These are phyloP conservation scores for Capsicum chinense DNA, from an alignment of 257 asterid species.

Conservation along the genomic window DNA sequence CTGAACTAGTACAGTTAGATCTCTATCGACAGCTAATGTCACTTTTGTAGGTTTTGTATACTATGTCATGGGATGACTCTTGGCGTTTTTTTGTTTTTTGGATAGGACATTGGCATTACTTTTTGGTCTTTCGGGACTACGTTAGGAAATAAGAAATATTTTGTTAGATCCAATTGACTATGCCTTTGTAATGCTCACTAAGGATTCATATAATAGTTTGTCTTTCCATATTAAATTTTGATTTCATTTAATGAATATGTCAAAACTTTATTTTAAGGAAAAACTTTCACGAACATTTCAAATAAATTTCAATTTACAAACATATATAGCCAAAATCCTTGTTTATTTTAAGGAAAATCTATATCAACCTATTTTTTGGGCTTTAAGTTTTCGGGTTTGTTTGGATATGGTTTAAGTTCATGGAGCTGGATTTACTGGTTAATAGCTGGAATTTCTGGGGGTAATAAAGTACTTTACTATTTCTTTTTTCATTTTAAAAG, in stretches of 20 bases:
- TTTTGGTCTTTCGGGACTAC: neutral
- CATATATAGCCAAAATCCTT: no score
- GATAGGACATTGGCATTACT: neutral
- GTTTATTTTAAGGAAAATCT: neutral
- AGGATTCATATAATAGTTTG: neutral
- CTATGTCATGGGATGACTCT: neutral
- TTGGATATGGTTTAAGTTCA: slow-evolving; percentile 15
- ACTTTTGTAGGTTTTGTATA: slow-evolving; percentile 11
- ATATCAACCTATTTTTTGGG: neutral
- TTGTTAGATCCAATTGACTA: slow-evolving; percentile 1
- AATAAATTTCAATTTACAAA: no score
- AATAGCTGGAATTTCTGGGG: slow-evolving; percentile 5
- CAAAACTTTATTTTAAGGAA: no score
- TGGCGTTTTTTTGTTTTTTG: neutral
- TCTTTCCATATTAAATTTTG: neutral
- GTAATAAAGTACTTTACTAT: slow-evolving; percentile 41
- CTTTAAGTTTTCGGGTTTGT: slow-evolving; percentile 4
- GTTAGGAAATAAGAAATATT: neutral
- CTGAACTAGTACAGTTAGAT: slow-evolving; percentile 21
- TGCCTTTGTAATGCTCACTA: neutral
- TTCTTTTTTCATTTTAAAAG: neutral
- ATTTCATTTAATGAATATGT: neutral
- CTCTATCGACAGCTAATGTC: neutral
- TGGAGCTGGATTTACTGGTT: slow-evolving; percentile 8
- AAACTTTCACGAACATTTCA: no score